Evolutionary conservation across 1,139 yeast species (phyloP), one percentile per base, ranked within the genome.

Genomic region (Wickerhamomyces sp.): DNA sequence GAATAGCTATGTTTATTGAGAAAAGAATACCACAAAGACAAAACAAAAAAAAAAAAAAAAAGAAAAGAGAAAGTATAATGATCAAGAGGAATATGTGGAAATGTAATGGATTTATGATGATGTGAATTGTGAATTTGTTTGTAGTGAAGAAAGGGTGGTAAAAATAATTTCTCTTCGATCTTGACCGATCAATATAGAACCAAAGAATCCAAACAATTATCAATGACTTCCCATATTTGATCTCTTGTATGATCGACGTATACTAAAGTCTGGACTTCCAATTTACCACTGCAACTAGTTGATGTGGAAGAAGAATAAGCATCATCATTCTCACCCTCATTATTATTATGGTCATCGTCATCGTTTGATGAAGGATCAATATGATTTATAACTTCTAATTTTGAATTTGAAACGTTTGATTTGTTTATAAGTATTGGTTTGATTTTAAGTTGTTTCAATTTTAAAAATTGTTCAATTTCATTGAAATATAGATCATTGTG

Each of bases 151-250:
- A n/a, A n/a, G n/a, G n/a, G n/a, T n/a, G n/a, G n/a, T n/a, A n/a
- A n/a, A n/a, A n/a, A n/a, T n/a, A n/a, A n/a, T n/a, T n/a, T n/a
- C n/a, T n/a, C n/a, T n/a, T n/a, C n/a, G n/a, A n/a, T n/a, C n/a
- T n/a, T n/a, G n/a, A n/a, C n/a, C n/a, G 12, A n/a, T 30, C 13
- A 44, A 26, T 40, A 61, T 17, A 64, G 46, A 2, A 68, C 64
- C 17, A 66, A 52, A 12, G 63, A 49, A 23, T 64, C 54, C 5
- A 66, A 55, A 31, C 60, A 55, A 15, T 61, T 65, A 36, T 68
- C 65, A 26, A 74, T 54, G 11, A 75, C 75, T 44, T 77, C 83
- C 61, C 72, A 69, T n/a, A 75, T 66, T 72, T 66, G 24, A 66
- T 52, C 17, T 62, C 20, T 28, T 6, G 13, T 9, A 22, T 28